A percentile compares a stretch with the other conserved stretches of the same genome.
Conservation (phyloP, 176 grass and related monocot genomes). For the Ampelocalamus luodianensis region DNA sequence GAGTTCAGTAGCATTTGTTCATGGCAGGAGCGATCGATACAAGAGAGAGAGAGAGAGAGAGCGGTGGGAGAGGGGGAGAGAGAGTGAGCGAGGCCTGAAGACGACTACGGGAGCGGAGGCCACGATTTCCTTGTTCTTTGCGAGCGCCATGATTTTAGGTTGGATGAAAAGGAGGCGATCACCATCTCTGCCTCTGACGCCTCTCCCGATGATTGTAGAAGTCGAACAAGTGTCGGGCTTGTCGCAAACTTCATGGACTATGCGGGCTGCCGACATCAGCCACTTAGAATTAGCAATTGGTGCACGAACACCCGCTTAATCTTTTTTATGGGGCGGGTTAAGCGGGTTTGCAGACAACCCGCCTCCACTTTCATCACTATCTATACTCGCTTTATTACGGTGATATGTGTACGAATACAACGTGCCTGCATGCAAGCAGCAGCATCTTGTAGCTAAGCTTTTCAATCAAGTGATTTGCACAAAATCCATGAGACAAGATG, state of each 20-base stretch:
- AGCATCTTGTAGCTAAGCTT: background rate
- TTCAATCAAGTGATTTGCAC: background rate
- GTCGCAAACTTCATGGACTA: too few species aligned
- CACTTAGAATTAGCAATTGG: too few species aligned
- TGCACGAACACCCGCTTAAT: too few species aligned
- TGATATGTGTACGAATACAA: background rate
- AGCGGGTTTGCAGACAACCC: too few species aligned
- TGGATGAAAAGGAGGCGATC: slow-evolving; percentile 36
- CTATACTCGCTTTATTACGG: too few species aligned
- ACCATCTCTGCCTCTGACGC: too few species aligned
- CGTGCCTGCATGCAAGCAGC: background rate
- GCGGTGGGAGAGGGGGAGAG: too few species aligned
- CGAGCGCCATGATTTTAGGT: slow-evolving; percentile 63
- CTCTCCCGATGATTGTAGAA: too few species aligned
- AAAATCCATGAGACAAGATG: background rate
- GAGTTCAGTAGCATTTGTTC: background rate
- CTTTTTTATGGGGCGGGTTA: too few species aligned
- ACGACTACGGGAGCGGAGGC: slow-evolving; percentile 74
- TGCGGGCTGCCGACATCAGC: too few species aligned
- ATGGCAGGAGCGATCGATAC: background rate
- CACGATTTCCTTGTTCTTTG: slow-evolving; percentile 72
- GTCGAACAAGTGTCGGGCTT: too few species aligned
- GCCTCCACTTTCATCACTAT: too few species aligned
- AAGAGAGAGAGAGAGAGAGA: background rate
- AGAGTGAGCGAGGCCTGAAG: slow-evolving; percentile 48